Evolutionary conservation across 2,329 filamentous ascomycete species (phyloP).

Genomic region (Ophiostoma piceae): DNA sequence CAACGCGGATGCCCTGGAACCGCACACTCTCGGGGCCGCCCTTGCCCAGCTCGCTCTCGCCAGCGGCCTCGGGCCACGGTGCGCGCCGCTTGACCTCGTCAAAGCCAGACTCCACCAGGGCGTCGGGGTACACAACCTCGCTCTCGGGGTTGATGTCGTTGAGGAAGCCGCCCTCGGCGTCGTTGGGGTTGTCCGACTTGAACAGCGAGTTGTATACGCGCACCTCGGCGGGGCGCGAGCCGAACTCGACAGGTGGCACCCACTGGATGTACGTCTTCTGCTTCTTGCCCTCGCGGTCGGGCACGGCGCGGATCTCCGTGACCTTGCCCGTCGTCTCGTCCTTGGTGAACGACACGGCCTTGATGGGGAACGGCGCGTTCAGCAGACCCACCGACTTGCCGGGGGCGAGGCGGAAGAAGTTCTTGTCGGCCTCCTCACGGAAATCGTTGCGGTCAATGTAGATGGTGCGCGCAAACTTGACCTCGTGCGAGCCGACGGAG

Average conservation of each 20-base stretch:
- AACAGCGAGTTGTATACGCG: constrained; percentile 80
- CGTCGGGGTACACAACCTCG: constrained; percentile 71
- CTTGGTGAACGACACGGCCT: constrained; percentile 62
- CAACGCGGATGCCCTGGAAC: constrained; percentile 87
- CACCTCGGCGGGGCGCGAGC: constrained; percentile 63
- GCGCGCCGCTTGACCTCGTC: constrained; percentile 67
- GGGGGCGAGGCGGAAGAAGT: constrained; percentile 74
- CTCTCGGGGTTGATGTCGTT: constrained; percentile 80
- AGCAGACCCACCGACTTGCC: constrained; percentile 67
- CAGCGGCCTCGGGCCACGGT: constrained; percentile 76
- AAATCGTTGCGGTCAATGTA: constrained; percentile 83
- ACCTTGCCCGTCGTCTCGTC: constrained; percentile 49
- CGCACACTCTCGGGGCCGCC: constrained; percentile 68
- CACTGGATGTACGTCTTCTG: constrained; percentile 87
- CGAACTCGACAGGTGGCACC: constrained; percentile 58
- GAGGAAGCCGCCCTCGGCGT: constrained; percentile 72
- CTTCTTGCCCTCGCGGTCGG: constrained; percentile 65
- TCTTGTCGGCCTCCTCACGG: constrained; percentile 63
- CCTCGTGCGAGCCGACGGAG: constrained; percentile 55
- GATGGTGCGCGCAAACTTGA: constrained; percentile 66
- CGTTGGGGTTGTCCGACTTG: constrained; percentile 76
- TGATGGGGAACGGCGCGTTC: constrained; percentile 64
- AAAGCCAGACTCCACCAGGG: constrained; percentile 78
- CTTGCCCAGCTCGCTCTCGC: constrained; percentile 58
- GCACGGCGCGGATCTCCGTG: constrained; percentile 59